Evolutionary conservation across 768 basidiomycete genomes (phyloP).

Genomic region (Plicaturopsis crispa): DNA sequence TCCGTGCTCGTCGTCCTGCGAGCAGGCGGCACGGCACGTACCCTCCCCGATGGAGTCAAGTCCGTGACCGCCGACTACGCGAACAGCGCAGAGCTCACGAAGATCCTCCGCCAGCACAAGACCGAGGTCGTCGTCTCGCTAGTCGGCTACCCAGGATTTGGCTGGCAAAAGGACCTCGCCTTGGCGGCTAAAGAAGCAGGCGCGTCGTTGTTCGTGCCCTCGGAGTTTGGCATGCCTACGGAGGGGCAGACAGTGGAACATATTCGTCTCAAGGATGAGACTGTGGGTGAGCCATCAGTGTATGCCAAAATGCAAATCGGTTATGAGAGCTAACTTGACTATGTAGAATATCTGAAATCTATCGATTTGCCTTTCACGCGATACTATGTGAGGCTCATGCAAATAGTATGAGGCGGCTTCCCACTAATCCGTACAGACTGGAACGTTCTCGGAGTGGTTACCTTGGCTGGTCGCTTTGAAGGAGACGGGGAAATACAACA

Average conservation of each 20-base stretch:
- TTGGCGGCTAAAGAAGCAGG: conserved; percentile 15
- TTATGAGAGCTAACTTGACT: too few species aligned
- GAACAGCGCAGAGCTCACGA: background rate
- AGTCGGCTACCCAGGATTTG: background rate
- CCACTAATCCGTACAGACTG: background rate
- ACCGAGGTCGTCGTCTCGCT: background rate
- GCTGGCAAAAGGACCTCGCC: conserved; percentile 10
- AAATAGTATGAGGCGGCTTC: background rate
- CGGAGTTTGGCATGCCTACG: conserved; percentile 18
- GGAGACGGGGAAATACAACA: too few species aligned
- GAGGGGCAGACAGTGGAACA: conserved; percentile 5
- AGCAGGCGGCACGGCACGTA: too few species aligned
- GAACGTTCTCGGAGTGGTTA: too few species aligned
- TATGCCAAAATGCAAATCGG: too few species aligned
- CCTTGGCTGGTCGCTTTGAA: too few species aligned
- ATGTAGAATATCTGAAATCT: background rate
- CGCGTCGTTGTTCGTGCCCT: conserved; percentile 22
- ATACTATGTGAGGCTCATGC: background rate
- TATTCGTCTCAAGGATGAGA: background rate
- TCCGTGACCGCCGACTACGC: background rate
- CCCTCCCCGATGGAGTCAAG: too few species aligned
- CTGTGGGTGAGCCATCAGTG: too few species aligned
- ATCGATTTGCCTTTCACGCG: background rate
- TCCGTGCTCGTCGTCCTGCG: too few species aligned
- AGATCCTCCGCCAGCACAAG: background rate